Evolutionary conservation across 768 basidiomycete genomes (phyloP), one percentile per base, ranked within the genome.

Genomic region (Lentinula raphanica): DNA sequence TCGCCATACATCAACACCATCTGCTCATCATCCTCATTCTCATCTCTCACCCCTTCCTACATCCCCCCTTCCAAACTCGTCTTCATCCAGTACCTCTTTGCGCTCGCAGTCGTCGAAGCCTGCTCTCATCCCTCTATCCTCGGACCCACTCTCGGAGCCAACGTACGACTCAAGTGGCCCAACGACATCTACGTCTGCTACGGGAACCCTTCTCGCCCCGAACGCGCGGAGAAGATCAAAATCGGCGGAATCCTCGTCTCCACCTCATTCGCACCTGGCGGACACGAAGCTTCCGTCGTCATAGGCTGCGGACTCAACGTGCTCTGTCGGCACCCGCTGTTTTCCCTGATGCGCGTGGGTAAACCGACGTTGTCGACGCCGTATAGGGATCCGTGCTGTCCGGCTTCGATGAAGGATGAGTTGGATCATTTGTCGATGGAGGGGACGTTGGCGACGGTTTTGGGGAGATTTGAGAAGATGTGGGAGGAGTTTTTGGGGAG

Each of bases 1-100:
- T 53, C 51, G 5, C 36, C 32, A n/a, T 53, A 53, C 36, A 36
- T 25, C 21, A 32, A 39, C 15, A 98, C 98, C 66, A 72, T 85
- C 46, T 98, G 96, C 96, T 80, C 98, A 38, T 96, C 94, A 0
- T 95, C 95, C 1, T 71, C 82, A 0, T 96, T 94, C 1, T 94
- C 51, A 92, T 67, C 84, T 98, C 11, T 85, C 87, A 59, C 94
- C 92, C 12, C 66, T 91, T 39, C 76, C 89, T 3, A 63, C 75
- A 1, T 63, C 67, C 2, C 71, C 88, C 62, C 83, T 85, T 2
- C 76, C 21, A 86, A 85, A 58, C 79, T 98, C 36, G 94, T 98
- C 25, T 97, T 98, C 67, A 72, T 95, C 9, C 97, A 99, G 67
- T 98, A 99, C 69, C 80, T 99, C 3, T 90, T 90, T 60, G 89